Percentiles rank a stretch among this genome's conserved stretches.
phyloP scores from a whole-genome alignment of 2,329 filamentous ascomycete species.

The Neofusicoccum sp. region DNA sequence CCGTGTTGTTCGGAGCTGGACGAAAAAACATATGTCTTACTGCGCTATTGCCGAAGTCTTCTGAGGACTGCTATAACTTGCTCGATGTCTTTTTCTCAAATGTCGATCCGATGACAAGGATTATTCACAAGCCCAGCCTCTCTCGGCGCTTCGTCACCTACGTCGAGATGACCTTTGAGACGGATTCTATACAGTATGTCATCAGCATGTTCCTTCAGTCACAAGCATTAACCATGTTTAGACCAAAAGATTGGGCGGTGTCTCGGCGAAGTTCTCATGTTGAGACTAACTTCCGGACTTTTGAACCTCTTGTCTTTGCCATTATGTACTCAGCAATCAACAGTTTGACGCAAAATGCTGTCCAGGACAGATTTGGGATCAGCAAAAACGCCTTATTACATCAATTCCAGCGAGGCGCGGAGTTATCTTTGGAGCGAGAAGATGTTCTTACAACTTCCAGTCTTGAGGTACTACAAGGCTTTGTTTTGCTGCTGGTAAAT shows the following conservation, averaged over 20 bases:
- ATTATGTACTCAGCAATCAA: conserved; percentile 38
- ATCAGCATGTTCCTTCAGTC: too few species aligned
- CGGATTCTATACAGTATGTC: not conserved
- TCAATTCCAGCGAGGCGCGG: conserved; percentile 34
- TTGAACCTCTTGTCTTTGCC: conserved; percentile 34
- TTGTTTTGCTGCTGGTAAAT: conserved; percentile 33
- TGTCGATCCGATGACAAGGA: conserved; percentile 38
- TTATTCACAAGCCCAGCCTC: conserved; percentile 35
- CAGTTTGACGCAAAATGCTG: conserved; percentile 30
- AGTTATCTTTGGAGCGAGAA: conserved; percentile 36
- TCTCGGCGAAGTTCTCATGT: not conserved
- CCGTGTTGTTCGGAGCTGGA: not conserved
- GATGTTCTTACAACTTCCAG: conserved; percentile 38
- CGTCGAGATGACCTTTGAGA: conserved; percentile 15
- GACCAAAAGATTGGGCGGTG: not conserved
- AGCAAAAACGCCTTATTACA: conserved; percentile 31
- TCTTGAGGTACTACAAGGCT: conserved; percentile 37
- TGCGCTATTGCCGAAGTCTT: conserved; percentile 30
- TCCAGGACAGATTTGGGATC: conserved; percentile 31
- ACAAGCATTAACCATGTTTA: too few species aligned
- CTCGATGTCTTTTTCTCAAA: conserved; percentile 35
- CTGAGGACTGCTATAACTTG: conserved; percentile 33
- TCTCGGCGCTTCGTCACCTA: conserved; percentile 30
- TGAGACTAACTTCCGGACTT: not conserved
- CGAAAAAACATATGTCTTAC: not conserved